A percentile compares a stretch with the other conserved stretches of the same genome.
phyloP scores from a whole-genome alignment of 306 rosid species.

The Crotalaria pallida region DNA sequence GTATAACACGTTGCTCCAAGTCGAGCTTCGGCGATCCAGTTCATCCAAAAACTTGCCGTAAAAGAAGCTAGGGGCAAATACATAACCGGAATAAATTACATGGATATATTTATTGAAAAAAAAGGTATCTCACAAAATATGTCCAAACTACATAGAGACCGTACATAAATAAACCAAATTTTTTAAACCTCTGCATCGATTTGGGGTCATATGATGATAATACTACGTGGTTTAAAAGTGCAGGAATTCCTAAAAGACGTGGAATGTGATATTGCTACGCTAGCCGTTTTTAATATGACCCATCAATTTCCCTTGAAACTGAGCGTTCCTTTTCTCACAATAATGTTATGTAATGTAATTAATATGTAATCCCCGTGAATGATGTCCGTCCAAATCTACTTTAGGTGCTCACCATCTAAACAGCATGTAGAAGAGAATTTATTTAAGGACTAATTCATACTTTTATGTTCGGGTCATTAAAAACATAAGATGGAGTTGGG shows the following conservation, averaged over 20 bases:
- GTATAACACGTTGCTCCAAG: no score
- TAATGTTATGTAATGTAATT: not conserved
- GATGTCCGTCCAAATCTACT: not conserved
- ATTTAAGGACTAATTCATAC: no score
- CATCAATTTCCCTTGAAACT: not conserved
- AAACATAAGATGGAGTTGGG: constrained; percentile 8
- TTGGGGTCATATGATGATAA: not conserved
- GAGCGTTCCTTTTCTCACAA: not conserved
- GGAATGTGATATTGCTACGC: not conserved
- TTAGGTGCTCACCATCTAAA: not conserved
- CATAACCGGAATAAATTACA: no score
- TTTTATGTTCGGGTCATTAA: no score
- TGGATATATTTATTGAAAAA: no score
- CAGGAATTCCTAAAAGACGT: not conserved
- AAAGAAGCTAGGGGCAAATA: no score
- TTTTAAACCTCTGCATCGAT: constrained; percentile 1
- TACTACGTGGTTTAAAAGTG: not conserved
- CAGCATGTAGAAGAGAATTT: not conserved
- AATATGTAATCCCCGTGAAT: not conserved
- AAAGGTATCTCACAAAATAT: no score
- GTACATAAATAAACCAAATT: no score
- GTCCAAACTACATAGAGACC: no score
- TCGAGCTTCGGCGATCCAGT: no score
- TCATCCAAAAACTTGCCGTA: no score
- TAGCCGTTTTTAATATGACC: not conserved